Evolutionary conservation across 495 filamentous ascomycete species (phyloP).

Genomic region (Diplogelasinospora grovesii): DNA sequence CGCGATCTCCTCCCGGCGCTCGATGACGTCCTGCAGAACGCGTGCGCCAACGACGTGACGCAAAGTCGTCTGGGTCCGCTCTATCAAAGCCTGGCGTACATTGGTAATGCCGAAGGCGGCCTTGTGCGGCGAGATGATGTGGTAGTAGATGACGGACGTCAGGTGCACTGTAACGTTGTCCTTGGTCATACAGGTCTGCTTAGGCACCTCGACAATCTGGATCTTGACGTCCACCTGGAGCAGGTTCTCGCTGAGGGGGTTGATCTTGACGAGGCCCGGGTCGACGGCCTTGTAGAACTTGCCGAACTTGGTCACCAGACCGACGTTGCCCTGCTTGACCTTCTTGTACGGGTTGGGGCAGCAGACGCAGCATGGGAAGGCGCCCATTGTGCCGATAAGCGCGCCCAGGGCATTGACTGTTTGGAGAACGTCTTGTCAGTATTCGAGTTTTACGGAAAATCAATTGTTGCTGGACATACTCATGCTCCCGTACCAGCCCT

Average conservation of each 20-base stretch:
- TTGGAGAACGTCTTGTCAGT: background rate
- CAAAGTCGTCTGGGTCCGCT: conserved; percentile 96
- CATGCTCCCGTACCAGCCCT: conserved; percentile 89
- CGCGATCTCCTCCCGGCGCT: conserved; percentile 95
- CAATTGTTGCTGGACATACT: conserved; percentile 56
- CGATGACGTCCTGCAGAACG: conserved; percentile 96
- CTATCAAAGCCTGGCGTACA: conserved; percentile 87
- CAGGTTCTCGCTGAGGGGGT: conserved; percentile 86
- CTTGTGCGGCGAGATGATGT: conserved; percentile 91
- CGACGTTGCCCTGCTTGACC: conserved; percentile 89
- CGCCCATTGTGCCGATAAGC: conserved; percentile 72
- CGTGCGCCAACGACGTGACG: conserved; percentile 95
- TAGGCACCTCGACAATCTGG: conserved; percentile 93
- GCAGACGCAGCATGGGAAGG: conserved; percentile 85
- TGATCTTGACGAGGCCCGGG: conserved; percentile 95
- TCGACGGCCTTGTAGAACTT: conserved; percentile 96
- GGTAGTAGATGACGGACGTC: conserved; percentile 98
- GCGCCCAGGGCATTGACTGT: conserved; percentile 69
- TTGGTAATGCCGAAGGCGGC: conserved; percentile 95
- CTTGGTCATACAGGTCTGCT: conserved; percentile 99
- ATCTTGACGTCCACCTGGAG: conserved; percentile 98
- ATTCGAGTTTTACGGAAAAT: background rate
- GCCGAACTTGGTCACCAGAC: conserved; percentile 91
- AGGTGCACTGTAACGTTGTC: conserved; percentile 94
- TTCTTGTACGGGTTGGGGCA: conserved; percentile 97